Conservation (phyloP, 176 grass and related monocot genomes). For the Eleusine indica region DNA sequence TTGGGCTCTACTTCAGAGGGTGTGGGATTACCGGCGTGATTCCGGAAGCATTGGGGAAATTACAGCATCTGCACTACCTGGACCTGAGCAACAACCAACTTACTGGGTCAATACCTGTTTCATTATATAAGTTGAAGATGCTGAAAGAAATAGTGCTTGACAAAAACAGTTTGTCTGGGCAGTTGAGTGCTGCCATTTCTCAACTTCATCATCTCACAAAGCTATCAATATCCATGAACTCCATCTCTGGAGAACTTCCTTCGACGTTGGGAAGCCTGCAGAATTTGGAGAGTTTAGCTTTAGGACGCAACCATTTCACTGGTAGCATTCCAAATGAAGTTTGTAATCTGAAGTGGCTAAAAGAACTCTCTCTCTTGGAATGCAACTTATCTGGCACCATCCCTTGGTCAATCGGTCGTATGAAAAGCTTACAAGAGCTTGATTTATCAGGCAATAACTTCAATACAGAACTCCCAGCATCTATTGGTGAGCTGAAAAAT, state of each 20-base stretch:
- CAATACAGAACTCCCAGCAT: conserved; percentile 51
- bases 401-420: conserved; percentile 59
- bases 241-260: conserved; percentile 65
- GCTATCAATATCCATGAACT: conserved; percentile 57
- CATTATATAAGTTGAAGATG: conserved; percentile 52
- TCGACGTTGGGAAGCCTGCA: conserved; percentile 57
- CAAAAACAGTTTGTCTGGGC: conserved; percentile 59
- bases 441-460: conserved; percentile 77
- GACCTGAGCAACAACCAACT: conserved; percentile 77
- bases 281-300: conserved; percentile 51
- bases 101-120: conserved; percentile 53
- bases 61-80: conserved; percentile 57
- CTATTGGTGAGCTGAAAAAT: conserved; percentile 62
- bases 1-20: conserved; percentile 49
- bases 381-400: conserved; percentile 67
- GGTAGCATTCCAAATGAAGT: conserved; percentile 71
- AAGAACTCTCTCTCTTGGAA: conserved; percentile 43
- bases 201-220: conserved; percentile 59
- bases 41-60: conserved; percentile 53
- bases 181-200: conserved; percentile 53
- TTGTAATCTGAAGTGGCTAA: conserved; percentile 61
- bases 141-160: conserved; percentile 66
- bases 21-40: conserved; percentile 63
- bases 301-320: conserved; percentile 56
- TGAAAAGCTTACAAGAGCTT: conserved; percentile 57